phyloP scores from a whole-genome alignment of 805 yeast genomes.

The Ogataea pilisensis region DNA sequence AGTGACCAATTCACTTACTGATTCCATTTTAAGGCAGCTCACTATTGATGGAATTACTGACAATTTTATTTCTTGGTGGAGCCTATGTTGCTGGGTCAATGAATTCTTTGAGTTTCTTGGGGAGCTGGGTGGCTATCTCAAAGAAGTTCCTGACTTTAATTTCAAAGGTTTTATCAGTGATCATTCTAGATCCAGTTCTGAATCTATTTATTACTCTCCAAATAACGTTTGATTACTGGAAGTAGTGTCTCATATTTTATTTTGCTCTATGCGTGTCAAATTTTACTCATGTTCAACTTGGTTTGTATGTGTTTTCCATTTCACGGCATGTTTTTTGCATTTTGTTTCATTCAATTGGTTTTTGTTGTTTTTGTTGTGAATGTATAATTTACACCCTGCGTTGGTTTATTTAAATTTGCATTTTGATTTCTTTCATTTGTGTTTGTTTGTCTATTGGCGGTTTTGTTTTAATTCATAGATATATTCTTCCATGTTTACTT shows the following conservation, averaged over 20 bases:
- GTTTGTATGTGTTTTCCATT: background rate
- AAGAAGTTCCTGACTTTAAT: constrained; percentile 10
- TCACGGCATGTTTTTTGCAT: background rate
- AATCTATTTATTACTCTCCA: constrained; percentile 11
- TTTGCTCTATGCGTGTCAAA: too few species aligned
- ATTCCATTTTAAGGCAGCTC: constrained; percentile 59
- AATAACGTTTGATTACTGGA: background rate
- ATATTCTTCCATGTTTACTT: too few species aligned
- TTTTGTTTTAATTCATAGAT: too few species aligned
- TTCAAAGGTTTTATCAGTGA: background rate
- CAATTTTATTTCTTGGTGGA: constrained; percentile 74
- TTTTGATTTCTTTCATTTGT: background rate
- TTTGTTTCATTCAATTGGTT: background rate
- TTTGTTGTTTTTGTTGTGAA: background rate
- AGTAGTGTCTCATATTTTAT: too few species aligned
- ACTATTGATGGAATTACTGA: constrained; percentile 49
- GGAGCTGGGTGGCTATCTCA: constrained; percentile 55
- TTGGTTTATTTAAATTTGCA: too few species aligned
- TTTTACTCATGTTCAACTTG: too few species aligned
- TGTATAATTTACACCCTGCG: too few species aligned
- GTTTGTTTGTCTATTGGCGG: too few species aligned
- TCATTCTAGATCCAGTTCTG: constrained; percentile 14
- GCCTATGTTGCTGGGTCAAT: constrained; percentile 69
- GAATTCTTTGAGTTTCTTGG: constrained; percentile 67
- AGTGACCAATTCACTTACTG: constrained; percentile 48